Percentiles rank a stretch among this genome's conserved stretches.
Evolutionary conservation across 495 filamentous ascomycete genomes (phyloP).

Genomic region (Pseudevernia furfuracea): DNA sequence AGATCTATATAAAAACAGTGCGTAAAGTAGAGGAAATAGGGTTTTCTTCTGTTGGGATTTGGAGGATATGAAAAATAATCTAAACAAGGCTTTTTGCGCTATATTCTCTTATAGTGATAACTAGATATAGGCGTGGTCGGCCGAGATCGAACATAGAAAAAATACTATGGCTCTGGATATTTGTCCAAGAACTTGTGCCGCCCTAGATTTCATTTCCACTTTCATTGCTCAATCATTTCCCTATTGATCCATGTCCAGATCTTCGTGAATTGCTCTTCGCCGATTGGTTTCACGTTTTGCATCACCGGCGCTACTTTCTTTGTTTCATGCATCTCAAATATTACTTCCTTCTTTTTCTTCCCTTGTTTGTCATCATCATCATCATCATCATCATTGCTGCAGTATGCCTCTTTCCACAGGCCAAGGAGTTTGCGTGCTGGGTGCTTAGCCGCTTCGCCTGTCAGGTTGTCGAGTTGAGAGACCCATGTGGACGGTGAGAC

Average conservation of each 20-base stretch:
- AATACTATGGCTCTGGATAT: too few relatives aligned
- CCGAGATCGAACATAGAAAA: too few relatives aligned
- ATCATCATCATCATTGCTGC: constrained; percentile 16
- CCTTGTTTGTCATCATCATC: constrained; percentile 13
- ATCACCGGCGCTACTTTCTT: constrained; percentile 30
- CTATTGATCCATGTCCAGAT: constrained; percentile 41
- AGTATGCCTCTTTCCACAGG: constrained; percentile 40
- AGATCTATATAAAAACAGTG: too few relatives aligned
- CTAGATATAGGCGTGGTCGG: too few relatives aligned
- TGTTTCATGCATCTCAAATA: constrained; percentile 33
- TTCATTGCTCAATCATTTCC: background rate
- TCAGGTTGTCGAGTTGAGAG: constrained; percentile 30
- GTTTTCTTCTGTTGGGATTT: too few relatives aligned
- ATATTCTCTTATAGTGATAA: too few relatives aligned
- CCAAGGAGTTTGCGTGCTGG: constrained; percentile 39
- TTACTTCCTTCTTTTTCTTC: constrained; percentile 16
- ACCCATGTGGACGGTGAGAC: constrained; percentile 39
- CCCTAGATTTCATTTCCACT: too few relatives aligned
- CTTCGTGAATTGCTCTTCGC: constrained; percentile 34
- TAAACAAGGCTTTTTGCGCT: too few relatives aligned
- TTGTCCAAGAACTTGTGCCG: too few relatives aligned
- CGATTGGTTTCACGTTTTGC: constrained; percentile 33
- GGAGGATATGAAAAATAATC: too few relatives aligned
- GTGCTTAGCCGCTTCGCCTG: constrained; percentile 27
- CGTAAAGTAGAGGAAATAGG: too few relatives aligned